Base-by-base conservation (phyloP, 2,329 filamentous ascomycete species). In the Cladosporium sp. region DNA sequence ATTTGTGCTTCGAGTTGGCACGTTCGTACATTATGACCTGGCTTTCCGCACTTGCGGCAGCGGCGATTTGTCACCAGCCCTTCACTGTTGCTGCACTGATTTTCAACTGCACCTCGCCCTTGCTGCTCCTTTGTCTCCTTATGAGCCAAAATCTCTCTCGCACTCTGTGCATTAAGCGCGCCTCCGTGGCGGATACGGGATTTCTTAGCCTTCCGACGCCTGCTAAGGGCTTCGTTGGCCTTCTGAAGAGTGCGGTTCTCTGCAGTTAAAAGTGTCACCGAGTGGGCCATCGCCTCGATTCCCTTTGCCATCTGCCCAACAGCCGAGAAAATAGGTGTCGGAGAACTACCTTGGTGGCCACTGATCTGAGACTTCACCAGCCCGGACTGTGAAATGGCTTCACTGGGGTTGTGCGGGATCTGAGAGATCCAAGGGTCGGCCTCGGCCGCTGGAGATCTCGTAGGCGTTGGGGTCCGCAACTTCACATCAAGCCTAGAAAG, bases 401-500 rank as follows among this genome's bases (percentile, higher is more conserved):
- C 18, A 11, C 3, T 43, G 13, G 41, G 33, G 33, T 43, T 22
- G 18, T 43, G 19, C 4, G 19, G 18, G 3, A 9, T 28, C 18
- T 43, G 19, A 19, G 41, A 22, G 22, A 28, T 9, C 22, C 7
- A 19, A 13, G 22, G 18, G 9, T 22, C 13, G 18, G 18, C 41
- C 13, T 13, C 18, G 18, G 22, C 18, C 41, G 22, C 11, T 13
- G 41, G 11, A 13, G 18, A 43, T 13, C 33, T 43, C 13, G 8
- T 18, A 6, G 41, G 18, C 13, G 13, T 22, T 19, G 18, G 18
- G n/a, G 18, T 28, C 5, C 13, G 37, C 14, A 49, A 18, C 22
- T 38, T 22, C 41, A 33, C 18, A 49, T 64, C 54, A 55, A 70
- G 65, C 59, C 65, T 68, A 49, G 56, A 66, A 56, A 70, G 43